A percentile compares a stretch with the other conserved stretches of the same genome.
Conservation (phyloP, 164 flowering plant genomes). For the Paratinospora sagittata region DNA sequence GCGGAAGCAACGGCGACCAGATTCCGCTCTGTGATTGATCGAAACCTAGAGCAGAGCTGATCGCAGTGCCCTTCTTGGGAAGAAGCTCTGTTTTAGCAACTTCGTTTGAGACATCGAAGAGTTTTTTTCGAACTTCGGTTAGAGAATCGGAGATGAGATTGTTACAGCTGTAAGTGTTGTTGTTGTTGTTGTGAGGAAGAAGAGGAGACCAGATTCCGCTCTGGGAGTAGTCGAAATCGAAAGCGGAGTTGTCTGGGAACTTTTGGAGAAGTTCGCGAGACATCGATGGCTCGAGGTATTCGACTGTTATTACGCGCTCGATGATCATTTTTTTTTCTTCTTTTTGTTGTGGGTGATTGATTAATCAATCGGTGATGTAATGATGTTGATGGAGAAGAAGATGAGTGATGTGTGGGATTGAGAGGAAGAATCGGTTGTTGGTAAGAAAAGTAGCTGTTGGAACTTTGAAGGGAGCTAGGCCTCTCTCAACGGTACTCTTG, state of each 20-base stretch:
- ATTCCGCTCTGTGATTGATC: too few relatives aligned
- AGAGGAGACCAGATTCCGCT: constrained; percentile 90
- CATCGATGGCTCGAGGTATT: constrained; percentile 56
- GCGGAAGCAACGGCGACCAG: too few relatives aligned
- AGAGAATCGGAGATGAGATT: not conserved
- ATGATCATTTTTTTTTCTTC: constrained; percentile 8
- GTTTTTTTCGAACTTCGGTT: constrained; percentile 16
- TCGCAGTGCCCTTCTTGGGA: too few relatives aligned
- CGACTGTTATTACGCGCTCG: constrained; percentile 36
- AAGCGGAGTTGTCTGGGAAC: constrained; percentile 73
- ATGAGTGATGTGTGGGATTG: not conserved
- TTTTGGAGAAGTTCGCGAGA: constrained; percentile 58
- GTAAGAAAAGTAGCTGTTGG: too few relatives aligned
- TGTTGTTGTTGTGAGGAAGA: constrained; percentile 40
- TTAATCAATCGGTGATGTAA: too few relatives aligned
- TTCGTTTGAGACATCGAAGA: constrained; percentile 4
- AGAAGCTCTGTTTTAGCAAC: too few relatives aligned
- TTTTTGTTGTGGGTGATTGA: too few relatives aligned
- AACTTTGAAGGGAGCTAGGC: too few relatives aligned
- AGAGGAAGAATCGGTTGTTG: not conserved
- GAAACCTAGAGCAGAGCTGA: too few relatives aligned
- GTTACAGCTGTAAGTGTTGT: too few relatives aligned
- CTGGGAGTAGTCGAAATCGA: constrained; percentile 80
- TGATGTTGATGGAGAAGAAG: not conserved
- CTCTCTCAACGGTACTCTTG: not conserved